Evolutionary conservation across 2,329 filamentous ascomycete genomes (phyloP).

Genomic region (Alternaria hordeiaustralica): DNA sequence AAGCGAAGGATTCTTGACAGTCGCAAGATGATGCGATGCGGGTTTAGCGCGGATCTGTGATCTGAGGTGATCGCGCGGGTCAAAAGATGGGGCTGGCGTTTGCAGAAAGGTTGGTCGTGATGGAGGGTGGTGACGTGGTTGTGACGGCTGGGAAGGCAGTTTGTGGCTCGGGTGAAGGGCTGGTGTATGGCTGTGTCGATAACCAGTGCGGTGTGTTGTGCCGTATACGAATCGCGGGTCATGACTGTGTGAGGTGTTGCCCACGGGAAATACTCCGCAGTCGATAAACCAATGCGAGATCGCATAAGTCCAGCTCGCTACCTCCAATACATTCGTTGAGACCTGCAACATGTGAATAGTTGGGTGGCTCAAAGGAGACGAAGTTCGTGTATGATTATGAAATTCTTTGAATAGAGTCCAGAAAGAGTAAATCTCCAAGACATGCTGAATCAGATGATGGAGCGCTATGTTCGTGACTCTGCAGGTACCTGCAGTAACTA

Average conservation of each 20-base stretch:
- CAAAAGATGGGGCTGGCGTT: neutral
- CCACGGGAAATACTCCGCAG: conserved; percentile 30
- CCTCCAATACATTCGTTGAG: neutral
- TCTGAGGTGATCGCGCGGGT: neutral
- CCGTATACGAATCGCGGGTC: neutral
- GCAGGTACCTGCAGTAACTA: no score
- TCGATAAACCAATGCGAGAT: neutral
- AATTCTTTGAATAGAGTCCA: no score
- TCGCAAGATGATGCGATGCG: neutral
- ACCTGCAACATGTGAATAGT: no score
- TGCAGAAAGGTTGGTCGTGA: neutral
- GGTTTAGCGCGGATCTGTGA: neutral
- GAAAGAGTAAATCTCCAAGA: no score
- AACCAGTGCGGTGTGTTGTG: neutral
- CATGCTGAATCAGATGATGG: no score
- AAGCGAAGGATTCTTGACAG: neutral
- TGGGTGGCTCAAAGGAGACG: no score
- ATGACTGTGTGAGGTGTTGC: neutral
- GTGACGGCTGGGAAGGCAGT: neutral
- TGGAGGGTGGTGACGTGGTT: neutral
- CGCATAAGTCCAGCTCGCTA: rapidly evolving
- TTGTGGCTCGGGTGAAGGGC: neutral
- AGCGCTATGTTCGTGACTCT: no score
- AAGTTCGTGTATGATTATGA: no score
- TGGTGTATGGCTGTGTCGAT: neutral